These are phyloP conservation scores for Heliamphora exappendiculata DNA, from an alignment of 148 eudicot genomes.

Conservation along the genomic window DNA sequence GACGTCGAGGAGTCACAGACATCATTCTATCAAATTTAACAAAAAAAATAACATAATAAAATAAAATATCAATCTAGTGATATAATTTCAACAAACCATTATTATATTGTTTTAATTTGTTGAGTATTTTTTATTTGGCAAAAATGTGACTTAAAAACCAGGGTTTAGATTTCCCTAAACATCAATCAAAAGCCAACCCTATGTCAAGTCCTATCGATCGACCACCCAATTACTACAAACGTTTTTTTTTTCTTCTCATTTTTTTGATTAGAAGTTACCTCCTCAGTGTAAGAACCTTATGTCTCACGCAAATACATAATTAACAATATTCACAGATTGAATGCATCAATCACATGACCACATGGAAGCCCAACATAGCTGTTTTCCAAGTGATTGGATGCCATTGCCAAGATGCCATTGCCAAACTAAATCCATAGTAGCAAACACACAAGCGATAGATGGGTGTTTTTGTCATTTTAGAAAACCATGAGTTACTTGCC, in stretches of 20 bases:
- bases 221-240: neutral
- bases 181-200: neutral
- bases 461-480: neutral
- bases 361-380: neutral
- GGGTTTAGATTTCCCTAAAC: neutral
- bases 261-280: neutral
- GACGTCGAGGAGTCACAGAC: too few relatives aligned
- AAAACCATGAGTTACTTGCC: conserved; percentile 33
- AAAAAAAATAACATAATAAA: too few relatives aligned
- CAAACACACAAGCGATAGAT: neutral
- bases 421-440: neutral
- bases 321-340: too few relatives aligned
- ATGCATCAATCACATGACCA: neutral
- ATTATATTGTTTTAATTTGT: too few relatives aligned
- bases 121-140: too few relatives aligned
- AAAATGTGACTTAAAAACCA: too few relatives aligned
- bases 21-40: too few relatives aligned
- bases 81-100: too few relatives aligned
- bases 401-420: neutral
- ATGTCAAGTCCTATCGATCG: neutral
- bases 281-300: neutral
- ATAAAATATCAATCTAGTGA: too few relatives aligned
- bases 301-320: neutral
- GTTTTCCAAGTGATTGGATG: neutral
- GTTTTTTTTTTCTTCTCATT: neutral